These are phyloP conservation scores for Leccinellum rugosiceps DNA, from an alignment of 768 basidiomycete genomes.

Conservation along the genomic window DNA sequence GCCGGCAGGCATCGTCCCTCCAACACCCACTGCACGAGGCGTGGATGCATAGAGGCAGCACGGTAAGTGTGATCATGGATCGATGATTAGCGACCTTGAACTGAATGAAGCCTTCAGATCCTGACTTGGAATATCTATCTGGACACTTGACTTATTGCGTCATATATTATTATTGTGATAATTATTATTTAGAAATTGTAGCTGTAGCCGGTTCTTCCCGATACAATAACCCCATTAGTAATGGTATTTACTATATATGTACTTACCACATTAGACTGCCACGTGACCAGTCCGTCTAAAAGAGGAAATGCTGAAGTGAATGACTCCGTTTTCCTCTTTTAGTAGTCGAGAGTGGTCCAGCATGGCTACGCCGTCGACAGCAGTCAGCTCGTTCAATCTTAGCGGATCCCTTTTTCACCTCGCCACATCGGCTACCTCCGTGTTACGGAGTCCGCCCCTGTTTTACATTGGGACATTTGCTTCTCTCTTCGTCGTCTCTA, in stretches of 20 bases:
- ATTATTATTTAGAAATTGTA: background rate
- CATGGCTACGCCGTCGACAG: too few relatives aligned
- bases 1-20: background rate
- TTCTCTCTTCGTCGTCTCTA: constrained; percentile 7
- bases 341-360: too few relatives aligned
- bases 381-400: too few relatives aligned
- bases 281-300: too few relatives aligned
- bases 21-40: background rate
- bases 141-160: background rate
- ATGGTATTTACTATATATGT: background rate
- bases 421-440: background rate
- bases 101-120: background rate
- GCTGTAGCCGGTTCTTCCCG: background rate
- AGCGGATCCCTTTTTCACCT: background rate
- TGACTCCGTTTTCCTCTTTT: too few relatives aligned
- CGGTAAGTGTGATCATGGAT: background rate
- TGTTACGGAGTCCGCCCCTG: background rate
- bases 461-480: background rate
- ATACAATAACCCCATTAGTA: background rate
- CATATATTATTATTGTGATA: background rate
- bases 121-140: background rate
- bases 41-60: background rate
- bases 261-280: background rate
- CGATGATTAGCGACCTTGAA: background rate
- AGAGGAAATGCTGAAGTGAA: too few relatives aligned